These are phyloP conservation scores for Chloris gayana DNA, from an alignment of 176 grass and related monocot species.

Conservation along the genomic window DNA sequence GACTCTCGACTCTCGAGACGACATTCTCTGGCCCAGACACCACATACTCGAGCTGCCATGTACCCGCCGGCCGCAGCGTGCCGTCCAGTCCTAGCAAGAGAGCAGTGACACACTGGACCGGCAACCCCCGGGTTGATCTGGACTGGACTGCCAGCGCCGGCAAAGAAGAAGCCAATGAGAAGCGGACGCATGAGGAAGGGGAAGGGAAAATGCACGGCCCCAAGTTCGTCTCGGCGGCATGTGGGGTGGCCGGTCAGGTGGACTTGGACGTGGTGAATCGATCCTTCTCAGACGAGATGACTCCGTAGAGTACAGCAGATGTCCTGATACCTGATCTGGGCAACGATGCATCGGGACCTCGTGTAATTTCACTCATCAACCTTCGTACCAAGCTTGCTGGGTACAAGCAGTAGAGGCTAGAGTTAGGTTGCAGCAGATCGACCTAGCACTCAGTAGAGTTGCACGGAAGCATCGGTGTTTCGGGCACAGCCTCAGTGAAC, in stretches of 20 bases:
- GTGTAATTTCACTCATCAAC: not conserved
- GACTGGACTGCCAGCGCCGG: too few relatives aligned
- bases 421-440: too few relatives aligned
- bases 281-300: not conserved
- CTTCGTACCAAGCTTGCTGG: too few relatives aligned
- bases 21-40: not conserved
- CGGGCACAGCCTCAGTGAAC: not conserved
- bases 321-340: not conserved
- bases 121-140: too few relatives aligned
- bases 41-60: not conserved
- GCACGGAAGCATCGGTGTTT: not conserved
- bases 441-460: not conserved
- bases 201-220: too few relatives aligned
- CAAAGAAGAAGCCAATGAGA: too few relatives aligned
- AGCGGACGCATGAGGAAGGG: too few relatives aligned
- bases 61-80: too few relatives aligned
- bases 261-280: not conserved
- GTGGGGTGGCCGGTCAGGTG: too few relatives aligned
- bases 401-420: not conserved
- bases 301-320: not conserved
- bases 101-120: too few relatives aligned
- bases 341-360: not conserved
- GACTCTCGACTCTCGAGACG: not conserved
- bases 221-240: too few relatives aligned
- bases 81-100: too few relatives aligned